A percentile compares a stretch with the other conserved stretches of the same genome.
Evolutionary conservation across 169 alveolate species (phyloP).

Genomic region (Plasmodium blacklocki): DNA sequence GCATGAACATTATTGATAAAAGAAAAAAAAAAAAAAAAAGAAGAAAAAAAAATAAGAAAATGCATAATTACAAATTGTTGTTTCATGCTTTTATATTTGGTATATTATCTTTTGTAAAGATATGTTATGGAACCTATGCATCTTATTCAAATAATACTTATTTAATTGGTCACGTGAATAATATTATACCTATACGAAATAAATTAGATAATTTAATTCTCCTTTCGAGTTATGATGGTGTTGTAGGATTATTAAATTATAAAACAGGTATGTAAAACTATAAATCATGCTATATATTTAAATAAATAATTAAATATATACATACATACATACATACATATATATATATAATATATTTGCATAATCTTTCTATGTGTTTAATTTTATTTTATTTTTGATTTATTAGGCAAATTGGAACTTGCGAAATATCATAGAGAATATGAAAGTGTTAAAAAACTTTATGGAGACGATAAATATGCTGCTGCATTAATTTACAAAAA

Average conservation of each 20-base stretch:
- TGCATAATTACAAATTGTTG: constrained; percentile 28
- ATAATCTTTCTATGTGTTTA: background rate
- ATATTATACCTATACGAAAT: constrained; percentile 52
- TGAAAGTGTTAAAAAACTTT: constrained; percentile 52
- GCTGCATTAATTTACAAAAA: constrained; percentile 28
- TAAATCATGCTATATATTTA: background rate
- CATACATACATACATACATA: background rate
- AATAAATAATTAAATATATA: background rate
- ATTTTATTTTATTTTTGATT: background rate
- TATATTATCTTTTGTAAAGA: constrained; percentile 37
- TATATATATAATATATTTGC: background rate
- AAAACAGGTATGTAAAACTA: constrained; percentile 42
- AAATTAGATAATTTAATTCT: constrained; percentile 26
- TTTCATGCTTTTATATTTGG: constrained; percentile 32
- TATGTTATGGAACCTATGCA: constrained; percentile 25
- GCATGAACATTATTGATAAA: too few species aligned
- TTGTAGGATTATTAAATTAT: constrained; percentile 63
- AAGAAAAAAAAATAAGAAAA: background rate
- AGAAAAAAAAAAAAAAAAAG: too few species aligned
- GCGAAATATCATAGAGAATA: constrained; percentile 43
- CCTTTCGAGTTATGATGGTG: constrained; percentile 59
- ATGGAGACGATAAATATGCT: constrained; percentile 45
- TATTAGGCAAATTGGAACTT: constrained; percentile 30
- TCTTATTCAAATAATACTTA: constrained; percentile 51
- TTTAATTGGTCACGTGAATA: constrained; percentile 66